Evolutionary conservation across 2,329 filamentous ascomycete species (phyloP), one percentile per base, ranked within the genome.

Genomic region (Ophidiomyces ophidiicola): DNA sequence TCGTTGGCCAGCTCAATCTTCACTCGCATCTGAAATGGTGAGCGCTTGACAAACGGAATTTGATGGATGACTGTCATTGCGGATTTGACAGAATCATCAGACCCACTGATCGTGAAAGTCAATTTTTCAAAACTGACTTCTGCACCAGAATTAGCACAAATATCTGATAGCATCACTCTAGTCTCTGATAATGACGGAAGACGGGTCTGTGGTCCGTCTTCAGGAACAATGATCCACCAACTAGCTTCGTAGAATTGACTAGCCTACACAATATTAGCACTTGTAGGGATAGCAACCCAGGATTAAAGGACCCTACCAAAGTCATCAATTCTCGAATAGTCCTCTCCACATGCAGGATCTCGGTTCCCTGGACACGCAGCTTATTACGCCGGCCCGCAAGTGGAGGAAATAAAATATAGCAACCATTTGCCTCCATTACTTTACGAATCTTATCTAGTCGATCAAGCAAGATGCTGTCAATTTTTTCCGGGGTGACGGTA

Each of bases 1-100:
- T 98, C 90, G 56, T 96, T 96, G 54, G 90, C 90, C 41, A 98
- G 79, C 67, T 98, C 90, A 46, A 98, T 93, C 69, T 96, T 96
- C 56, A 98, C 88, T 41, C 87, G 78, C 58, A 98, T 92, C 58
- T 92, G 87, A 54, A 92, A 93, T 49, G 84, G 82, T 29, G 82
- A 78, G 51, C 86, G 81, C 48, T 80, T 80, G 44, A 92, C 83
- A 53, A 94, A 93, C 29, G 82, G 80, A 48, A 94, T 82, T 49
- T 93, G 82, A 40, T 88, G 84, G 52, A 98, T 85, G 41, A 96
- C 87, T 60, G 79, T 82, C 66, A 98, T 75, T n/a, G 88, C 90
- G 40, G 82, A 80, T 62, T 96, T 94, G 52, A 96, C 88, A 10
- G 87, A 80, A 58, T 98, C 92, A 57, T 98, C 90, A 10, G 88